Percentiles rank a stretch among this genome's conserved stretches.
These are phyloP conservation scores for Aphanocladium album DNA, from an alignment of 2,329 filamentous ascomycete species.

Conservation along the genomic window DNA sequence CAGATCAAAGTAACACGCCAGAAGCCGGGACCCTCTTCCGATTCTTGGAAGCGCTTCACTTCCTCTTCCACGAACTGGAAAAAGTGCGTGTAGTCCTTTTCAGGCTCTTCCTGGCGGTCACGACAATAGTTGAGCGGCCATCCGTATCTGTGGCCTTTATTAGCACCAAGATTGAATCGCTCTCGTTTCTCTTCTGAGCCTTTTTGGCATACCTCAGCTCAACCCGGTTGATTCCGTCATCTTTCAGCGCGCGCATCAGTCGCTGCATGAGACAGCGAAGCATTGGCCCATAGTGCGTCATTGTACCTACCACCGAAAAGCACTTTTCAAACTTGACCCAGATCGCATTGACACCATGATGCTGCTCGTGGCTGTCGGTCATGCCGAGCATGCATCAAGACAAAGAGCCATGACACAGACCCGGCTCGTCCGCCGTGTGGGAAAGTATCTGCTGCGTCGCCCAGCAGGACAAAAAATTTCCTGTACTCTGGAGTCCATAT, in stretches of 20 bases:
- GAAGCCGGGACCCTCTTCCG: constrained; percentile 67
- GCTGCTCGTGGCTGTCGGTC: constrained; percentile 70
- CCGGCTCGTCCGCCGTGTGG: constrained; percentile 64
- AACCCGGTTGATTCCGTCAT: constrained; percentile 79
- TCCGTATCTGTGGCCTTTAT: constrained; percentile 46
- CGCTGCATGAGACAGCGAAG: constrained; percentile 69
- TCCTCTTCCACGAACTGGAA: constrained; percentile 73
- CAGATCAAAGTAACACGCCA: constrained; percentile 84
- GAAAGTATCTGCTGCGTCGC: constrained; percentile 64
- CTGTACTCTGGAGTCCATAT: constrained; percentile 66
- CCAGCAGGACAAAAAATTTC: constrained; percentile 51
- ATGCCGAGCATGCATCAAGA: constrained; percentile 65
- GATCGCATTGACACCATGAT: constrained; percentile 76
- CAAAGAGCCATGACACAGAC: constrained; percentile 74
- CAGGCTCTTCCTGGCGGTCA: constrained; percentile 58
- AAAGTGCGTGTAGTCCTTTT: constrained; percentile 63
- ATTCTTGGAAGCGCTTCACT: constrained; percentile 66
- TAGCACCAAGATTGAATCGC: not conserved
- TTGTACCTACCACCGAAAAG: constrained; percentile 68
- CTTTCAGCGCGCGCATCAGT: constrained; percentile 65
- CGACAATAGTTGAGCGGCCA: constrained; percentile 68
- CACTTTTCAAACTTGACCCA: constrained; percentile 76
- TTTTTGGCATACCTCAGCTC: constrained; percentile 55
- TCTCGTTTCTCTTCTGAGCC: not conserved
- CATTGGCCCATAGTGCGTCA: constrained; percentile 87